Evolutionary conservation across 805 yeast genomes (phyloP), one percentile per base, ranked within the genome.

Genomic region (Lipomyces mesembrius): DNA sequence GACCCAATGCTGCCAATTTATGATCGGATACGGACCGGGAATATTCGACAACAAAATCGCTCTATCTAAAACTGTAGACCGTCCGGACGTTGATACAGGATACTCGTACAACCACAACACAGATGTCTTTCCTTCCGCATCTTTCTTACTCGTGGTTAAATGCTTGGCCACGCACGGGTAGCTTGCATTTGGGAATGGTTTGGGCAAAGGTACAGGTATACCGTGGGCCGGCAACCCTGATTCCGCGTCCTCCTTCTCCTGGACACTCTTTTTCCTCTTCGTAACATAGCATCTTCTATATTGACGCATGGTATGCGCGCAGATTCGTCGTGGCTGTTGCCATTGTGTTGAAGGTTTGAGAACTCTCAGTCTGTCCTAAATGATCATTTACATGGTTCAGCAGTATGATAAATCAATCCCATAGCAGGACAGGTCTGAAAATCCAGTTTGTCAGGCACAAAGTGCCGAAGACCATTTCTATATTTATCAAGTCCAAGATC

Each of bases 1-100:
- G 17, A 66, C 58, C 71, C 71, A 68, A 25, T 68, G 69, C 57
- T 68, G 71, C 71, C 71, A 68, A 52, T 65, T 56, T 6, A 68
- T 60, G 4, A 62, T 8, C 25, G 69, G 70, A 32, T 56, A 62
- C 17, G 63, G 62, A 8, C 60, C 61, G 7, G 27, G 51, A 22
- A 57, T n/a, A 17, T n/a, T 43, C 20, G 55, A 14, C 59, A 2
- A 22, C 37, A 25, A 11, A 11, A 60, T 52, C 11, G 51, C 34
- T 7, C 9, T 11, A 7, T 20, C 49, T 3, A 60, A 46, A 11
- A 59, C 54, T 14, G 37, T 22, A 20, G 60, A 49, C 8, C 46
- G 43, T 37, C 68, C 64, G 8, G 22, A 43, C 11, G 49, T 43
- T 43, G 49, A 43, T 43, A 43, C 49, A 17, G 49, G 49, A 17